These are phyloP conservation scores for Phytopythium aichiense DNA, from an alignment of 352 stramenopile species.

Conservation along the genomic window DNA sequence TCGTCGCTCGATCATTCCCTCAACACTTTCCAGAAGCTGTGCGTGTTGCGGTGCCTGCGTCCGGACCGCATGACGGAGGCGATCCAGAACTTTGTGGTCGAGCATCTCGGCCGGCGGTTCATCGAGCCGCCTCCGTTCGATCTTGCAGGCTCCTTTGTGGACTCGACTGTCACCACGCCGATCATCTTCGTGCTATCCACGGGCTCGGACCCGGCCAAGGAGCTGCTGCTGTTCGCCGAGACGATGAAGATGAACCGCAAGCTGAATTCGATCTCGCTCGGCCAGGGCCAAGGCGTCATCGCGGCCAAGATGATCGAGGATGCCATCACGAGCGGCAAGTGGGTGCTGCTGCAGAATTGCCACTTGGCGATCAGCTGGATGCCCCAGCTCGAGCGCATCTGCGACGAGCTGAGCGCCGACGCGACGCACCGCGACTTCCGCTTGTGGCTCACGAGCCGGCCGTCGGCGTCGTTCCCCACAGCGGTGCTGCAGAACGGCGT, in stretches of 20 bases:
- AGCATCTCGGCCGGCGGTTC: slow-evolving; percentile 85
- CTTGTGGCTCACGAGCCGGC: slow-evolving; percentile 88
- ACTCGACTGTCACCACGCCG: slow-evolving; percentile 81
- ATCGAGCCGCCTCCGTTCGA: slow-evolving; percentile 87
- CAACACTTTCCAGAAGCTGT: slow-evolving; percentile 83
- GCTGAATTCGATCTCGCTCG: slow-evolving; percentile 87
- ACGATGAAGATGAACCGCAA: slow-evolving; percentile 82
- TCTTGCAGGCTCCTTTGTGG: slow-evolving; percentile 76
- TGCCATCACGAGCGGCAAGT: slow-evolving; percentile 85
- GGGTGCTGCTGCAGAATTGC: slow-evolving; percentile 91
- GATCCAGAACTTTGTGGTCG: slow-evolving; percentile 90
- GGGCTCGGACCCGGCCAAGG: slow-evolving; percentile 85
- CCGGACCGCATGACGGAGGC: slow-evolving; percentile 85
- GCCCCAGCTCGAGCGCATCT: slow-evolving; percentile 89
- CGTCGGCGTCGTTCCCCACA: slow-evolving; percentile 82
- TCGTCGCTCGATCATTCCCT: slow-evolving; percentile 52
- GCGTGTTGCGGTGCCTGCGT: slow-evolving; percentile 70
- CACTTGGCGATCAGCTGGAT: slow-evolving; percentile 93
- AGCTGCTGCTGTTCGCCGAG: slow-evolving; percentile 84
- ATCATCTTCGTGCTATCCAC: slow-evolving; percentile 92
- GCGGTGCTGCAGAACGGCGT: slow-evolving; percentile 94
- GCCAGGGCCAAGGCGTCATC: slow-evolving; percentile 86
- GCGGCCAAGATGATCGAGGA: slow-evolving; percentile 88
- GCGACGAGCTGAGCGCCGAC: slow-evolving; percentile 84
- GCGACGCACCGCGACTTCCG: slow-evolving; percentile 91